These are phyloP conservation scores for Thielaviopsis musarum DNA, from an alignment of 2,329 filamentous ascomycete genomes.

Conservation along the genomic window DNA sequence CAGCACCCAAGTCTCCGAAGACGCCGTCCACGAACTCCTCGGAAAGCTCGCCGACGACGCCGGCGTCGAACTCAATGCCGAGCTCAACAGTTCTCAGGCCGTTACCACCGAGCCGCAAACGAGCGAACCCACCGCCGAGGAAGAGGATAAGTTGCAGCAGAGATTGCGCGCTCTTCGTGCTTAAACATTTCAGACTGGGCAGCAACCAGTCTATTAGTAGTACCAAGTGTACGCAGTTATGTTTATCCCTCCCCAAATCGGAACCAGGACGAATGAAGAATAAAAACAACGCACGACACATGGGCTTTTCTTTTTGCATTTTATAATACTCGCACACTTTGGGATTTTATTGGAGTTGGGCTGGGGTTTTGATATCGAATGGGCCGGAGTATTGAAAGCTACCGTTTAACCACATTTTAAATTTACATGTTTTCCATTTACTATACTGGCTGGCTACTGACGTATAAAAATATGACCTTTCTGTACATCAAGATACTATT, in stretches of 20 bases:
- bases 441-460: background rate
- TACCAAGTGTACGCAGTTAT: background rate
- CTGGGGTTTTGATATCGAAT: background rate
- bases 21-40: constrained; percentile 74
- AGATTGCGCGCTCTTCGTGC: constrained; percentile 38
- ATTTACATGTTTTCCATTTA: background rate
- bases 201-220: background rate
- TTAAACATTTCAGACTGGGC: constrained; percentile 16
- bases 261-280: background rate
- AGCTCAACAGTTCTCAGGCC: constrained; percentile 44
- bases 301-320: background rate
- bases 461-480: no score
- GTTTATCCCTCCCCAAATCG: background rate
- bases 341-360: background rate
- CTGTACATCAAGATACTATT: no score
- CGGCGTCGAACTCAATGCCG: constrained; percentile 63
- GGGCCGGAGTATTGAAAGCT: background rate
- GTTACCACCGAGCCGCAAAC: constrained; percentile 41
- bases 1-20: constrained; percentile 53
- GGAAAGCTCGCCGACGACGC: constrained; percentile 77
- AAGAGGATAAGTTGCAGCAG: constrained; percentile 59
- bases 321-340: background rate
- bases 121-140: constrained; percentile 55
- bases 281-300: background rate
- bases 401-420: background rate